A percentile compares a stretch with the other conserved stretches of the same genome.
Evolutionary conservation across 345 rosid genomes (phyloP).

Genomic region (Syzygium jambos): DNA sequence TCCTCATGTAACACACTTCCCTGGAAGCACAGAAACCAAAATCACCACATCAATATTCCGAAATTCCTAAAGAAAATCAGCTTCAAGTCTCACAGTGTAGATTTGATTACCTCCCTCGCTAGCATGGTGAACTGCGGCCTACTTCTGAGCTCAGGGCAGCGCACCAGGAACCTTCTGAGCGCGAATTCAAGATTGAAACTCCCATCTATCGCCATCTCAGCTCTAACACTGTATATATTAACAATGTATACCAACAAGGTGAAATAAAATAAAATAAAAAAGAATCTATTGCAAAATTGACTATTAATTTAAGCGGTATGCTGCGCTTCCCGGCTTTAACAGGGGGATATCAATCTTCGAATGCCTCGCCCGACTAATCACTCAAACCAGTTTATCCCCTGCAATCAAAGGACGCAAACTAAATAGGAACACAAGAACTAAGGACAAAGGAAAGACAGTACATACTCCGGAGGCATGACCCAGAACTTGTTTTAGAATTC

Average conservation of each 20-base stretch:
- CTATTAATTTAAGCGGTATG: neutral
- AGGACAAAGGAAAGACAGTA: neutral
- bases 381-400: neutral
- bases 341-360: neutral
- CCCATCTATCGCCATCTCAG: constrained; percentile 57
- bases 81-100: no score
- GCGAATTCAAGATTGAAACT: constrained; percentile 54
- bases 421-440: neutral
- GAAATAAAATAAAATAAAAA: neutral
- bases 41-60: neutral
- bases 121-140: constrained; percentile 24
- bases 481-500: neutral
- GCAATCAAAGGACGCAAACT: neutral
- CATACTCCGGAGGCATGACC: neutral
- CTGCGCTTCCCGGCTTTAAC: neutral
- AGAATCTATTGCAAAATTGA: neutral
- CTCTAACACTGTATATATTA: neutral
- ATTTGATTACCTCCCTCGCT: constrained; percentile 24
- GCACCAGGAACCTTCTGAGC: constrained; percentile 46
- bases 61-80: neutral
- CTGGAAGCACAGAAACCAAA: constrained; percentile 17
- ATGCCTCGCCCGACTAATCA: neutral
- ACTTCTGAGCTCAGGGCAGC: constrained; percentile 44
- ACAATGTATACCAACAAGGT: neutral
- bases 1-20: constrained; percentile 36